Evolutionary conservation across 306 rosid species (phyloP), one percentile per base, ranked within the genome.

Genomic region (Astragalus membranaceus): DNA sequence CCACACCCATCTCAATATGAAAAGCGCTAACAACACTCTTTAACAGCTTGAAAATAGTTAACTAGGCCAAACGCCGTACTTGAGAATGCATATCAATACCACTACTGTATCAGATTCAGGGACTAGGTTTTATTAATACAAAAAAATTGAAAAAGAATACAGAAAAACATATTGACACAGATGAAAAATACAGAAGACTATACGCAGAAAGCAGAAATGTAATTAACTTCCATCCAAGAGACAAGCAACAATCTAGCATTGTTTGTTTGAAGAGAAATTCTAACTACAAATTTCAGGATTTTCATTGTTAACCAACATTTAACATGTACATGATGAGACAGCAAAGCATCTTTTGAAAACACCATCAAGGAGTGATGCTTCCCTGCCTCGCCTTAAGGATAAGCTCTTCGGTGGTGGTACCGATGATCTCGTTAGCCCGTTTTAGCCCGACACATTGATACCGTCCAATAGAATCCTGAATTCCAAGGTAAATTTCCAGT

Each of bases 331-430:
- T 30, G 62, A 56, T 20, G 62, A 62, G 62, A 62, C 47, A 59
- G n/a, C 52, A 53, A 55, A 57, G 61, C 78, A 59, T 55, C 52
- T 69, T 72, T 60, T 47, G 54, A 14, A 47, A 61, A 60, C 62
- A 75, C 6, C 74, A 63, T 76, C 75, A 75, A 56, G 78, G 14
- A 63, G 77, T n/a, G 8, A 44, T 9, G 75, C 35, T 72, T 64
- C 92, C 85, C 23, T 81, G 87, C 74, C 47, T 84, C 7, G 88
- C 95, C 77, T 80, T 88, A 3, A 87, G 78, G 50, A 94, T 95
- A 79, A 94, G 83, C 80, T 94, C 98, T 78, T 94, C 98, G 0
- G 98, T 94, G 55, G 98, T 94, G 51, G 90, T 82, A 78, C 98
- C 97, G 23, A 94, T 90, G 57, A 94, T 85, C 83, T 88, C 98